Percentiles rank a stretch among this genome's conserved stretches.
These are phyloP conservation scores for Cystobasidium onofrii DNA, from an alignment of 768 basidiomycete species.

Conservation along the genomic window DNA sequence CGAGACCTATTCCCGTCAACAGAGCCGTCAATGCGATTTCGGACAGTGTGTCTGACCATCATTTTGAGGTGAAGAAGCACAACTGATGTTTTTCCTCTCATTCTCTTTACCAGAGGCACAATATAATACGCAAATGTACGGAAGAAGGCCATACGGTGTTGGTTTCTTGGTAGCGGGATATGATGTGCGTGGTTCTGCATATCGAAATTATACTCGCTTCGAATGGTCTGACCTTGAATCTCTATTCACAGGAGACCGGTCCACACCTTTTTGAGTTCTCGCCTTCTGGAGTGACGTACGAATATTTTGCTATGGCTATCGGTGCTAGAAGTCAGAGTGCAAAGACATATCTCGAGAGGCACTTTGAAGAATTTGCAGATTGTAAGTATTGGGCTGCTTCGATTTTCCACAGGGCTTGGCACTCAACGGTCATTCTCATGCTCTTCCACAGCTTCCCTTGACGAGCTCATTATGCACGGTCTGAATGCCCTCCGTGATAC, in stretches of 20 bases:
- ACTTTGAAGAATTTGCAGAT: conserved; percentile 76
- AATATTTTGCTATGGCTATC: conserved; percentile 97
- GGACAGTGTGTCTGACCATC: conserved; percentile 88
- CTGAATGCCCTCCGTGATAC: conserved; percentile 92
- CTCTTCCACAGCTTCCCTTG: conserved; percentile 55
- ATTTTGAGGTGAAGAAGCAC: too few relatives aligned
- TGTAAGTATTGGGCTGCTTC: conserved; percentile 53
- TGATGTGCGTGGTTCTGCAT: conserved; percentile 52
- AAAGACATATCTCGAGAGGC: conserved; percentile 94
- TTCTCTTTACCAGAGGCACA: conserved; percentile 66
- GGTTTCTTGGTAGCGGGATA: conserved; percentile 95
- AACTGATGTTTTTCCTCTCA: too few relatives aligned
- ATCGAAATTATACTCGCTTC: too few relatives aligned
- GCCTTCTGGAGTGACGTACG: conserved; percentile 91
- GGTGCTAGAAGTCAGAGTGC: conserved; percentile 96
- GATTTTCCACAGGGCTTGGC: too few relatives aligned
- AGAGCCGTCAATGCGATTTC: conserved; percentile 87
- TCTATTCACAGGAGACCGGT: conserved; percentile 58
- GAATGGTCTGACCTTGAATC: neutral
- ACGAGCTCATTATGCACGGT: conserved; percentile 84
- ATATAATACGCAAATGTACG: conserved; percentile 97
- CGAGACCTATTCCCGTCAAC: conserved; percentile 86
- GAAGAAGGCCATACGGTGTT: conserved; percentile 92
- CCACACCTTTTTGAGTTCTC: conserved; percentile 98
- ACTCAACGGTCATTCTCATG: neutral